Evolutionary conservation across 495 filamentous ascomycete species (phyloP).

Genomic region (Oleoguttula mirabilis): DNA sequence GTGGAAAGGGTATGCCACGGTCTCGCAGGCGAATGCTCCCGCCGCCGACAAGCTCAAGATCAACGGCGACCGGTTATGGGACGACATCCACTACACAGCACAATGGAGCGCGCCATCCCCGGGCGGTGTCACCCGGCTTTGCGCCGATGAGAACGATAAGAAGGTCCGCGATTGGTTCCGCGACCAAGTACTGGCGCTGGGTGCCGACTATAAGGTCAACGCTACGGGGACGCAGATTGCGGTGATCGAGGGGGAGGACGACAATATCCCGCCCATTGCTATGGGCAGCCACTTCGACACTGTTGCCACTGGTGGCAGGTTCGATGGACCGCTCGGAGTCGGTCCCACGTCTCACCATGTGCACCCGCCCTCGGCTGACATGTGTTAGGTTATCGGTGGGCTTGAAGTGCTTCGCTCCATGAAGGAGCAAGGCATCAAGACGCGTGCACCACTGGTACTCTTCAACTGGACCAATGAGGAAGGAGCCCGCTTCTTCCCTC

Average conservation of each 20-base stretch:
- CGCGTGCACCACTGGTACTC: constrained; percentile 10
- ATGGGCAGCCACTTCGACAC: constrained; percentile 17
- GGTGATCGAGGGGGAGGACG: constrained; percentile 7
- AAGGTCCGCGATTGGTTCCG: constrained; percentile 16
- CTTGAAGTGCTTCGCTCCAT: constrained; percentile 9
- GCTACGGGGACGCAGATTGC: constrained; percentile 16
- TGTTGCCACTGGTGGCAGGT: constrained; percentile 14
- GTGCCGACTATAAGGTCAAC: constrained; percentile 14
- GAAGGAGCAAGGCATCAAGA: constrained; percentile 14
- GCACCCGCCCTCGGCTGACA: background rate
- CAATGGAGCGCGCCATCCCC: constrained; percentile 15
- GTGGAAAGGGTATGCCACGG: background rate
- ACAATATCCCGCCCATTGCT: constrained; percentile 13
- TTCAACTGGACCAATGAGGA: constrained; percentile 16
- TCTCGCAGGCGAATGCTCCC: constrained; percentile 1
- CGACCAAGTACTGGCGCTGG: constrained; percentile 12
- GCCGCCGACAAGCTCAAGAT: constrained; percentile 2
- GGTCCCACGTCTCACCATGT: background rate
- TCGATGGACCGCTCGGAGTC: constrained; percentile 16
- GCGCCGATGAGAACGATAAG: constrained; percentile 11
- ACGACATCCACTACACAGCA: constrained; percentile 16
- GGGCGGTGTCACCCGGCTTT: constrained; percentile 15
- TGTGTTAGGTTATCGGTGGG: constrained; percentile 1
- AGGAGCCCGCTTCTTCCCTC: constrained; percentile 16
- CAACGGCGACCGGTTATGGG: constrained; percentile 4